Conservation (phyloP, 345 rosid genomes). For the Limnanthes douglasii region DNA sequence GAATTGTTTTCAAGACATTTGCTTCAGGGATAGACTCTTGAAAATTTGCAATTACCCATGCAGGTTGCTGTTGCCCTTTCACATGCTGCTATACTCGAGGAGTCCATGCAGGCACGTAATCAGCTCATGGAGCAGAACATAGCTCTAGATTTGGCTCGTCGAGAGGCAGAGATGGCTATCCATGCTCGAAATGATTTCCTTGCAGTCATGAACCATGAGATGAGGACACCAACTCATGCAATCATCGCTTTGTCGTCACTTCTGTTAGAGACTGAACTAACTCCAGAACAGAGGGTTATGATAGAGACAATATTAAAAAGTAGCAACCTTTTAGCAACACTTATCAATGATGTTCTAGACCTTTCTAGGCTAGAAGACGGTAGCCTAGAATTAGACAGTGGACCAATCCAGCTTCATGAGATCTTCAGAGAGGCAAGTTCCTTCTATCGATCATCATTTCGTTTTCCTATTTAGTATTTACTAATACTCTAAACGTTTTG, state of each 20-base stretch:
- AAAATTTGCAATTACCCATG: constrained; percentile 5
- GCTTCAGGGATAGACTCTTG: constrained; percentile 2
- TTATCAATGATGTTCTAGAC: constrained; percentile 82
- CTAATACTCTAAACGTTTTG: too few species aligned
- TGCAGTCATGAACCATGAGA: constrained; percentile 95
- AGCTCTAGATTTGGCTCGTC: constrained; percentile 68
- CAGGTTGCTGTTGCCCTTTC: constrained; percentile 98
- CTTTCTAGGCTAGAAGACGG: constrained; percentile 92
- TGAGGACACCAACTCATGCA: constrained; percentile 94
- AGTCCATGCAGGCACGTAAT: constrained; percentile 79
- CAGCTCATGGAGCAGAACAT: constrained; percentile 78
- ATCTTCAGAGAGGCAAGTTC: constrained; percentile 54
- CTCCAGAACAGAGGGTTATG: constrained; percentile 78
- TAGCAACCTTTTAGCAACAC: constrained; percentile 76
- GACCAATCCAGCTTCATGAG: constrained; percentile 48
- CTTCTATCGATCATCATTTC: background rate
- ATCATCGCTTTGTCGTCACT: constrained; percentile 80
- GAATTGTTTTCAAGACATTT: constrained; percentile 1
- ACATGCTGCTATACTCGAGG: constrained; percentile 90
- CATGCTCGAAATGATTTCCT: constrained; percentile 93
- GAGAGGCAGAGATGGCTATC: constrained; percentile 79
- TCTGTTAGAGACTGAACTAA: constrained; percentile 65
- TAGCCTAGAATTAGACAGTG: constrained; percentile 53
- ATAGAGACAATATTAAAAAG: constrained; percentile 81
- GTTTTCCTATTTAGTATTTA: background rate